These are phyloP conservation scores for Oryza officinalis DNA, from an alignment of 176 grass and related monocot genomes.

Conservation along the genomic window DNA sequence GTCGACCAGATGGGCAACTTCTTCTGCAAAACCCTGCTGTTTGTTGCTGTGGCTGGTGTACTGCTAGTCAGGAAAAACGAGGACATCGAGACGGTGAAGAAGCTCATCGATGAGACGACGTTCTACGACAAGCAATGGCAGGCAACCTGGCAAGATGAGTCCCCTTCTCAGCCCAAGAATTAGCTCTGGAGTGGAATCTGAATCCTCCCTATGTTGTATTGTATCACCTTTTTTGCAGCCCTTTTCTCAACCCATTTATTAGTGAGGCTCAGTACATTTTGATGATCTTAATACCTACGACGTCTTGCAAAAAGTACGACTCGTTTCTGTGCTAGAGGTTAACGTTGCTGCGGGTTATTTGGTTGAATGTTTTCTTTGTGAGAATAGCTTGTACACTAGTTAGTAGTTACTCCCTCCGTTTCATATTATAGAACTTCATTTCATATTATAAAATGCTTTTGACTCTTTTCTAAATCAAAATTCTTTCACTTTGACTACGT, in stretches of 20 bases:
- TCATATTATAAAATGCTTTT: no score
- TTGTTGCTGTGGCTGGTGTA: constrained; percentile 74
- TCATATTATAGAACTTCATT: no score
- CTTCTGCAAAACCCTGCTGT: constrained; percentile 93
- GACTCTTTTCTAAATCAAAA: no score
- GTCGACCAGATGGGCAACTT: constrained; percentile 91
- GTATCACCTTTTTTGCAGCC: not conserved
- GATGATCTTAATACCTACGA: not conserved
- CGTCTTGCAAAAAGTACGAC: constrained; percentile 40
- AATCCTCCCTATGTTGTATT: constrained; percentile 21
- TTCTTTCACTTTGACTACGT: no score
- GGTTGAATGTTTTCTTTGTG: constrained; percentile 1
- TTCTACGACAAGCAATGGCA: constrained; percentile 99
- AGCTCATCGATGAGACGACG: constrained; percentile 77
- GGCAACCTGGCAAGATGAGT: constrained; percentile 91
- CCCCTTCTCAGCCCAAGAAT: constrained; percentile 39
- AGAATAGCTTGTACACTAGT: not conserved
- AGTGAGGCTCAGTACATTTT: constrained; percentile 20
- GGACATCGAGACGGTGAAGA: constrained; percentile 74
- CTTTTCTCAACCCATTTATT: constrained; percentile 16
- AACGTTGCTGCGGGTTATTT: not conserved
- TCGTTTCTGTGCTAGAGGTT: constrained; percentile 26
- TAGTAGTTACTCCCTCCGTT: not conserved
- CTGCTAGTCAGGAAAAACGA: constrained; percentile 83
- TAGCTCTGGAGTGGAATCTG: constrained; percentile 14